A percentile compares a stretch with the other conserved stretches of the same genome.
phyloP scores from a whole-genome alignment of 2,329 filamentous ascomycete species.

The Hypomyces perniciosus region DNA sequence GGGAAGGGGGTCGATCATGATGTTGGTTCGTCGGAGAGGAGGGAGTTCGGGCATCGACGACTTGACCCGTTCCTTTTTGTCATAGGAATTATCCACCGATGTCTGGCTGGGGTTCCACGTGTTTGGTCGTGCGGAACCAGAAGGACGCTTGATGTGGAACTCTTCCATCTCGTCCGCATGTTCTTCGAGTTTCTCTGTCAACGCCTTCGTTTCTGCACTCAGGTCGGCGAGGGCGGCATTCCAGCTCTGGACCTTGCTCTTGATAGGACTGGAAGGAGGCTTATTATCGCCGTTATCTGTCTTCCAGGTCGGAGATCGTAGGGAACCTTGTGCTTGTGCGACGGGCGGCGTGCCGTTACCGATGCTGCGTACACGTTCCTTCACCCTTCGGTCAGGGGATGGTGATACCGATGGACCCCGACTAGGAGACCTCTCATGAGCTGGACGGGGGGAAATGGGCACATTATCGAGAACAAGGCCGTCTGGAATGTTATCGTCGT shows the following conservation, averaged over 20 bases:
- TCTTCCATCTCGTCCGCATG: constrained; percentile 59
- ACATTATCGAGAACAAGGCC: constrained; percentile 76
- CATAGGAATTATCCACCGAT: constrained; percentile 21
- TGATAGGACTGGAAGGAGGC: constrained; percentile 35
- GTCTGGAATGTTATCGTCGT: constrained; percentile 72
- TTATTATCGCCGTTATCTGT: constrained; percentile 35
- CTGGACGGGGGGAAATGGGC: constrained; percentile 68
- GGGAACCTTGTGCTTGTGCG: constrained; percentile 52
- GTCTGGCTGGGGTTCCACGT: constrained; percentile 34
- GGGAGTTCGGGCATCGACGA: constrained; percentile 64
- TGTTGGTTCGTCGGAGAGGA: constrained; percentile 64
- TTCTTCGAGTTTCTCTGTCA: constrained; percentile 77
- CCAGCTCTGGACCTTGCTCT: constrained; percentile 66
- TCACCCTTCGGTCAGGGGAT: constrained; percentile 46
- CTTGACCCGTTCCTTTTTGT: constrained; percentile 52
- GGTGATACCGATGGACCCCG: constrained; percentile 46
- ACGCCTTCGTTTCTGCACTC: constrained; percentile 63
- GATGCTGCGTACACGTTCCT: constrained; percentile 47
- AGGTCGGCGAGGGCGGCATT: constrained; percentile 62
- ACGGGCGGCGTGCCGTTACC: constrained; percentile 60
- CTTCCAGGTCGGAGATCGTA: constrained; percentile 52
- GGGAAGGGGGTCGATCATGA: constrained; percentile 78
- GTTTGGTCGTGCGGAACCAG: constrained; percentile 30
- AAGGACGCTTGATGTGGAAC: constrained; percentile 27
- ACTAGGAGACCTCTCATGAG: constrained; percentile 49